These are phyloP conservation scores for Penicillium taxi DNA, from an alignment of 495 filamentous ascomycete genomes.

Conservation along the genomic window DNA sequence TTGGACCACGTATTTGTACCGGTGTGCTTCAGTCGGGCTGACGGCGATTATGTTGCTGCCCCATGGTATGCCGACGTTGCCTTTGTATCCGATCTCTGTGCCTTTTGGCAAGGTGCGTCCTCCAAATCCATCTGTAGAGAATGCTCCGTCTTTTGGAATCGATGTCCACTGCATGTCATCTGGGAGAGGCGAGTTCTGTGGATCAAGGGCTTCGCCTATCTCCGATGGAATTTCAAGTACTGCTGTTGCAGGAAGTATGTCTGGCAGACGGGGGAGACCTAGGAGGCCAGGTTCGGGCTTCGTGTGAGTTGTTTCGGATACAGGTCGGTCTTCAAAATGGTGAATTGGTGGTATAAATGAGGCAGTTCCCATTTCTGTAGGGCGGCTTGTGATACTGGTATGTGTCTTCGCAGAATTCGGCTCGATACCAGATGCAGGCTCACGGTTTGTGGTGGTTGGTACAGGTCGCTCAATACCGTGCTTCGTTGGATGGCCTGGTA, in stretches of 20 bases:
- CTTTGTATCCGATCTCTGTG: constrained; percentile 27
- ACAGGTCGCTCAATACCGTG: too few species aligned
- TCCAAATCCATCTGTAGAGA: constrained; percentile 23
- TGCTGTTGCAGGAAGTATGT: constrained; percentile 7
- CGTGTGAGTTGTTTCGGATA: background rate
- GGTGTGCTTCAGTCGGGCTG: constrained; percentile 20
- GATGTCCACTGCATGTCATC: constrained; percentile 21
- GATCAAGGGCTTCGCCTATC: constrained; percentile 8
- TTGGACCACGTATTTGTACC: constrained; percentile 42
- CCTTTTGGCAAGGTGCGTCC: constrained; percentile 19
- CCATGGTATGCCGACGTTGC: constrained; percentile 46
- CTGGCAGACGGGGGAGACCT: constrained; percentile 3
- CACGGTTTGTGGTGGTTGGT: too few species aligned
- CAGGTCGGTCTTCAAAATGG: background rate
- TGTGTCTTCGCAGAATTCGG: too few species aligned
- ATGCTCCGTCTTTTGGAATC: constrained; percentile 14
- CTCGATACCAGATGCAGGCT: too few species aligned
- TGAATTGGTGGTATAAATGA: too few species aligned
- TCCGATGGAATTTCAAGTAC: constrained; percentile 6
- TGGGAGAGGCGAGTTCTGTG: background rate
- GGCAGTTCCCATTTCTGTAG: constrained; percentile 2
- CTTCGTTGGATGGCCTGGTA: too few species aligned
- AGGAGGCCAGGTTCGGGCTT: background rate
- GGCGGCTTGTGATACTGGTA: background rate
- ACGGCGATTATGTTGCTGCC: constrained; percentile 48